Conservation (phyloP, 1,284 basidiomycete species). For the Salmacisia buchloeana region DNA sequence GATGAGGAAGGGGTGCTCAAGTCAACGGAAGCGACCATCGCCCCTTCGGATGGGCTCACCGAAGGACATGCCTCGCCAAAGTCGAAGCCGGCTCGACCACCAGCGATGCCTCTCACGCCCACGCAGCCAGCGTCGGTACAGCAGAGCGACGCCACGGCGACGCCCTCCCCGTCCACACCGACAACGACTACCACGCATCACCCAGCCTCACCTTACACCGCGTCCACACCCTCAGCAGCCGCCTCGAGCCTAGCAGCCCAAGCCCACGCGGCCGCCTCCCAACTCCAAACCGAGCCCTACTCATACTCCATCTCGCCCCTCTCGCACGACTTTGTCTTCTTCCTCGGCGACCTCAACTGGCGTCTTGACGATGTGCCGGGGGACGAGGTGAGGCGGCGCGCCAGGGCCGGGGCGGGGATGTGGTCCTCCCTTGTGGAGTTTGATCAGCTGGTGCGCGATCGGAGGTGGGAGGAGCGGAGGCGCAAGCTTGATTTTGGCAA, state of each 20-base stretch:
- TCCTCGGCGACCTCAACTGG: constrained; percentile 8
- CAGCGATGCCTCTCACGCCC: no score
- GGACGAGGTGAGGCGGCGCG: neutral
- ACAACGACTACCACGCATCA: neutral
- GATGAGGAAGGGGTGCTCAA: neutral
- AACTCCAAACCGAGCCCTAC: constrained; percentile 7
- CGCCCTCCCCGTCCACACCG: neutral
- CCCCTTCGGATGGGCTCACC: no score
- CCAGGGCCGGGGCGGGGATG: neutral
- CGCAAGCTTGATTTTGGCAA: neutral
- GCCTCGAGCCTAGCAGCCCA: neutral
- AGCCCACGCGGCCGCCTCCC: constrained; percentile 1
- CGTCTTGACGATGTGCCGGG: neutral
- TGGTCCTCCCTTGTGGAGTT: neutral
- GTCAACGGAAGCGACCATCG: no score
- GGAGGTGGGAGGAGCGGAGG: constrained; percentile 1
- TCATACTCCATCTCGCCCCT: constrained; percentile 5
- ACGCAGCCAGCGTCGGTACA: neutral
- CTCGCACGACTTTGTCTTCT: constrained; percentile 7
- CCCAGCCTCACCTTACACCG: neutral
- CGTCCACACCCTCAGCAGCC: no score
- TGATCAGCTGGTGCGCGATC: constrained; percentile 4
- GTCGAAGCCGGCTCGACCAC: no score
- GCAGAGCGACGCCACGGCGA: neutral
- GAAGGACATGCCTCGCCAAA: neutral